Evolutionary conservation across 305 asterid genomes (phyloP).

Genomic region (Salvia sclarea): DNA sequence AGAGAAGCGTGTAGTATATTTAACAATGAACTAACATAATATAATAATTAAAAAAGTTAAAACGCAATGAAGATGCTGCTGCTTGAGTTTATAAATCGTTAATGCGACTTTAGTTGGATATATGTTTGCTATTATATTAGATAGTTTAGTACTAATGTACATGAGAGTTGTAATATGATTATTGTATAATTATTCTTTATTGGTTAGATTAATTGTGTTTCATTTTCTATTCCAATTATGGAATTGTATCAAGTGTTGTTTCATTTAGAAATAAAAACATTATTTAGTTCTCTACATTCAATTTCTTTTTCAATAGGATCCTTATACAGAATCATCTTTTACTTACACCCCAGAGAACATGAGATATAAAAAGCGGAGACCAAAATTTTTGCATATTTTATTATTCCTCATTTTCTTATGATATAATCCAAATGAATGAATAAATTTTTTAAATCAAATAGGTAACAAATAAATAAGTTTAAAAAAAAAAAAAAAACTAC

Average conservation of each 20-base stretch:
- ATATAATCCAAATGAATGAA: neutral
- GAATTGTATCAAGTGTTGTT: neutral
- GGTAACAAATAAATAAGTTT: neutral
- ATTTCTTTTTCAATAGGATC: neutral
- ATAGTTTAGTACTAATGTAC: slow-evolving; percentile 19
- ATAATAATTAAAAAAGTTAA: neutral
- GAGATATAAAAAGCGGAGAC: too few relatives aligned
- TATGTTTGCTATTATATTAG: neutral
- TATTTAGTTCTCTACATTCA: neutral
- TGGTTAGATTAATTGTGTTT: neutral
- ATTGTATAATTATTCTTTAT: slow-evolving; percentile 25
- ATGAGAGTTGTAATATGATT: slow-evolving; percentile 16
- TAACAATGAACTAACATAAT: slow-evolving; percentile 19
- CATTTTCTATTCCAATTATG: neutral
- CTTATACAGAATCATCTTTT: neutral
- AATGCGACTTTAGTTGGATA: slow-evolving; percentile 10
- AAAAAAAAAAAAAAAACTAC: neutral
- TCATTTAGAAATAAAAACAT: too few relatives aligned
- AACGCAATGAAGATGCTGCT: neutral
- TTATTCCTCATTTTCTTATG: too few relatives aligned
- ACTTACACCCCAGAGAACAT: too few relatives aligned
- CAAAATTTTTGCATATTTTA: too few relatives aligned
- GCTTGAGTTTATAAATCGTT: neutral
- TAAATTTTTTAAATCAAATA: neutral
- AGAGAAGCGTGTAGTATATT: slow-evolving; percentile 10